phyloP scores from a whole-genome alignment of 257 asterid genomes.

The Capsicum baccatum region DNA sequence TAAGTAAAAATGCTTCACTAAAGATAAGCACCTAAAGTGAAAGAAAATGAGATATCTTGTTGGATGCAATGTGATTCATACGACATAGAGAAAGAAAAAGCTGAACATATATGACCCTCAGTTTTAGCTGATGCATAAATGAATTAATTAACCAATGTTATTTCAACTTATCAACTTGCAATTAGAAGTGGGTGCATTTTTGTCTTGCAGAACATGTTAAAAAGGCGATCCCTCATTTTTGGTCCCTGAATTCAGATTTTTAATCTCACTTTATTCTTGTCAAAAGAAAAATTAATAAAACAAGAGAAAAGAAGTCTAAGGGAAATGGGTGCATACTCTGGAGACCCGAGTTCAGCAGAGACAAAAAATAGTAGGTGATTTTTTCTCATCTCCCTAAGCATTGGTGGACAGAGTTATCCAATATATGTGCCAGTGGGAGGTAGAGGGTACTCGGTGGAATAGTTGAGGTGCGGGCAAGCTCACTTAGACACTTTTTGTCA shows the following conservation, averaged over 20 bases:
- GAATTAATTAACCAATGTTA: not conserved
- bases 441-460: not conserved
- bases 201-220: not conserved
- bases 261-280: not conserved
- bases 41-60: slow-evolving; percentile 17
- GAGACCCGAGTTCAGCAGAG: not conserved
- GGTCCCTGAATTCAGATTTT: not conserved
- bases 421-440: not conserved
- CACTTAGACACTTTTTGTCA: not conserved
- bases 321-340: not conserved
- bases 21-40: slow-evolving; percentile 25
- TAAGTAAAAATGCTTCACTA: not conserved
- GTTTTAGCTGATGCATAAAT: slow-evolving; percentile 9
- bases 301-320: not conserved
- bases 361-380: not conserved
- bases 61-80: not conserved
- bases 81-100: not conserved
- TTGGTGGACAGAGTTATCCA: not conserved
- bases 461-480: not conserved
- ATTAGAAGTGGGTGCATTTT: too few relatives aligned
- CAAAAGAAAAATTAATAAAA: slow-evolving; percentile 14
- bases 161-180: not conserved
- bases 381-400: not conserved
- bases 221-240: slow-evolving; percentile 5
- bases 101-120: not conserved